Percentiles rank a stretch among this genome's conserved stretches.
These are phyloP conservation scores for Rhododendron simsii DNA, from an alignment of 148 eudicot genomes.

Conservation along the genomic window DNA sequence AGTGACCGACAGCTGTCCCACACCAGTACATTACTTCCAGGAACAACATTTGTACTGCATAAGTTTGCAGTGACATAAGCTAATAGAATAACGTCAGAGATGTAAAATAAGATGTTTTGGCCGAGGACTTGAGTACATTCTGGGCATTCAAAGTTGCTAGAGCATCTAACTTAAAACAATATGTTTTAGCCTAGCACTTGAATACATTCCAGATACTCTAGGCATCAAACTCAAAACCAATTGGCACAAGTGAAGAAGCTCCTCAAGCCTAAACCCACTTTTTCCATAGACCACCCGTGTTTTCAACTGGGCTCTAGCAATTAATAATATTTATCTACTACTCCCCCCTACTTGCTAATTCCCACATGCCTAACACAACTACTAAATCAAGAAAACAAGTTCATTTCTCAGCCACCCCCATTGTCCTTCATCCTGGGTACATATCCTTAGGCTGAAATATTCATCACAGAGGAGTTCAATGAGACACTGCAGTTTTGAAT, in stretches of 20 bases:
- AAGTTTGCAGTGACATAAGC: neutral
- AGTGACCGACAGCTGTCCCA: neutral
- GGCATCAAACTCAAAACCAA: neutral
- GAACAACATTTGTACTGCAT: neutral
- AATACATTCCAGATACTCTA: neutral
- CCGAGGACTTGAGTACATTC: neutral
- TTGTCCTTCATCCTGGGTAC: neutral
- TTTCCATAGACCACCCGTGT: neutral
- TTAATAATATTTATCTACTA: no score
- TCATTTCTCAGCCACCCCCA: neutral
- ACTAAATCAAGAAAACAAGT: neutral
- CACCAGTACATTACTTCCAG: neutral
- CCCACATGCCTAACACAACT: neutral
- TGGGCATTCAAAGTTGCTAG: neutral
- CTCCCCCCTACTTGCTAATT: neutral
- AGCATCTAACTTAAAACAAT: neutral
- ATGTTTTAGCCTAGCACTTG: neutral
- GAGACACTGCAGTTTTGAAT: neutral
- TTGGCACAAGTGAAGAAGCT: neutral
- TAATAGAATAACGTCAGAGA: neutral
- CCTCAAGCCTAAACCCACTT: neutral
- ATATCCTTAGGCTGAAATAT: neutral
- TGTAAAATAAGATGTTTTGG: neutral
- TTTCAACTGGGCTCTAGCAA: neutral
- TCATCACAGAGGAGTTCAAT: neutral